These are phyloP conservation scores for Diplodia scrobiculata DNA, from an alignment of 2,329 filamentous ascomycete species.

Conservation along the genomic window DNA sequence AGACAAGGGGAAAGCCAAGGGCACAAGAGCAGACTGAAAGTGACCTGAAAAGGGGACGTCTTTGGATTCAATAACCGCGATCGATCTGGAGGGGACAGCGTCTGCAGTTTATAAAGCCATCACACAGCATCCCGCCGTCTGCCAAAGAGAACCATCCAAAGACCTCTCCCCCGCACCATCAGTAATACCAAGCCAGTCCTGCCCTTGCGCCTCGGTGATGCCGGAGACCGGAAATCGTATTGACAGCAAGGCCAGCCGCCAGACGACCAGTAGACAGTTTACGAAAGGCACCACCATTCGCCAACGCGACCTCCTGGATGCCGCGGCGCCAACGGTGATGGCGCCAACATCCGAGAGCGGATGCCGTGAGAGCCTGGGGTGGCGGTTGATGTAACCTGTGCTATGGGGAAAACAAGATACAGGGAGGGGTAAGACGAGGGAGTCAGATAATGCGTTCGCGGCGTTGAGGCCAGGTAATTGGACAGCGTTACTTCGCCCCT, in stretches of 20 bases:
- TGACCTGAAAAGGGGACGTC: not conserved
- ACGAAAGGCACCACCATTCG: not conserved
- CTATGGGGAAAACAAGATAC: not conserved
- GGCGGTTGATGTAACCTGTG: constrained; percentile 20
- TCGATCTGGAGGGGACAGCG: constrained; percentile 10
- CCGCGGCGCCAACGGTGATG: not conserved
- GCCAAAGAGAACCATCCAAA: not conserved
- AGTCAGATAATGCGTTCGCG: constrained; percentile 17
- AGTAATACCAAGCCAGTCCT: constrained; percentile 7
- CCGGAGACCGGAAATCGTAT: constrained; percentile 1
- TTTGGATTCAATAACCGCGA: constrained; percentile 6
- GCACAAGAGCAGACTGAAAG: not conserved
- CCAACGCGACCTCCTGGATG: not conserved
- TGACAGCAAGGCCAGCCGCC: not conserved
- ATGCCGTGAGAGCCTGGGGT: constrained; percentile 10
- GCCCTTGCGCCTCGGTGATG: constrained; percentile 8
- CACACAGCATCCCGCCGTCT: not conserved
- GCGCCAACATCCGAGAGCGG: constrained; percentile 4
- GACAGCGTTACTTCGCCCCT: not conserved
- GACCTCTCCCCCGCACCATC: constrained; percentile 1
- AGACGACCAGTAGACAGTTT: not conserved
- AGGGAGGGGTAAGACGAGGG: constrained; percentile 24
- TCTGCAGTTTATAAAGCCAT: constrained; percentile 10
- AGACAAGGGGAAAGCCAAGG: not conserved
- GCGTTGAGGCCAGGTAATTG: not conserved